Evolutionary conservation across 306 rosid species (phyloP).

Genomic region (Notholithocarpus densiflorus): DNA sequence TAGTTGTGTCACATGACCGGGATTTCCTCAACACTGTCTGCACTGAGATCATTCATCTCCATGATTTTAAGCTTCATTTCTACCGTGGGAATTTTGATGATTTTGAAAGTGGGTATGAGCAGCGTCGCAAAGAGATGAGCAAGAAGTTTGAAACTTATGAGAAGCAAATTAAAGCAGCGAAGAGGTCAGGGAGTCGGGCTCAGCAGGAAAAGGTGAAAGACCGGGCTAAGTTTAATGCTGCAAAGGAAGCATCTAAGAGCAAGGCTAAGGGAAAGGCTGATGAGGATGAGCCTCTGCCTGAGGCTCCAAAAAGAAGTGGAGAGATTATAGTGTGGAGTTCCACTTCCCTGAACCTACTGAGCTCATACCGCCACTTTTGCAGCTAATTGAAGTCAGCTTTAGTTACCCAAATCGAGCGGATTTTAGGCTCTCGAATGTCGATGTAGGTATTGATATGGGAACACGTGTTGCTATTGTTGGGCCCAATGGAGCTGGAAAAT

Average conservation of each 20-base stretch:
- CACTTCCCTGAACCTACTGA: conserved; percentile 77
- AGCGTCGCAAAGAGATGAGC: conserved; percentile 74
- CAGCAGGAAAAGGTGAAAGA: conserved; percentile 75
- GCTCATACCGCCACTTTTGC: conserved; percentile 70
- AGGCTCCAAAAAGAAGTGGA: conserved; percentile 62
- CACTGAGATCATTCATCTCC: conserved; percentile 69
- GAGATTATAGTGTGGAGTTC: conserved; percentile 63
- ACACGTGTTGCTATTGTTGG: conserved; percentile 73
- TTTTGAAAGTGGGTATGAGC: conserved; percentile 75
- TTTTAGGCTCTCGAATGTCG: conserved; percentile 55
- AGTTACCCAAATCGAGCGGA: conserved; percentile 60
- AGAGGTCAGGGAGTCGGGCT: conserved; percentile 54
- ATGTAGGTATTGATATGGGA: conserved; percentile 65
- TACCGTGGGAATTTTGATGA: conserved; percentile 74
- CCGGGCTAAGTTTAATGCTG: conserved; percentile 55
- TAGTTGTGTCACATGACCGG: conserved; percentile 68
- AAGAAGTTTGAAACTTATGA: conserved; percentile 63
- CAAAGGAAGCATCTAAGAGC: conserved; percentile 57
- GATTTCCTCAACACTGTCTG: conserved; percentile 75
- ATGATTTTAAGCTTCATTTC: conserved; percentile 70
- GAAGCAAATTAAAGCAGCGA: conserved; percentile 61
- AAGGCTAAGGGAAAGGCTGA: conserved; percentile 47
- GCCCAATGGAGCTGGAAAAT: conserved; percentile 72
- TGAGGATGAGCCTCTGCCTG: conserved; percentile 47
- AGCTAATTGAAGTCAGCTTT: conserved; percentile 68